These are phyloP conservation scores for Yamadazyma sp. DNA, from an alignment of 1,139 yeast genomes.

Conservation along the genomic window DNA sequence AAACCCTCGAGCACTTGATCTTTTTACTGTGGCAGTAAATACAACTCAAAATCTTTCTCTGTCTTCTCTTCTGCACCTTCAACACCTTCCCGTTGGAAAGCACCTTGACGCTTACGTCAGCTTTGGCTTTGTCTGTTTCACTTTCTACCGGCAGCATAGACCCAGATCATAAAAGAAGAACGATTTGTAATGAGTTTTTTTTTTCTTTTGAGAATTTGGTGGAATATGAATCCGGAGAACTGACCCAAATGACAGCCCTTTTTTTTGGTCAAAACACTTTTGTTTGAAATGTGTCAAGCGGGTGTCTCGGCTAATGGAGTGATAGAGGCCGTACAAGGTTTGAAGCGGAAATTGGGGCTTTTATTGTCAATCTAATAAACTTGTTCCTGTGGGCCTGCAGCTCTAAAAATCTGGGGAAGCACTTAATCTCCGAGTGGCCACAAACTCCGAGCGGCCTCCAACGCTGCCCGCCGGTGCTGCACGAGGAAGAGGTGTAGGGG, in stretches of 20 bases:
- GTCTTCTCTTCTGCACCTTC: constrained; percentile 61
- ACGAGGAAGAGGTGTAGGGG: too few species aligned
- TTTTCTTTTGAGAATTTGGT: not conserved
- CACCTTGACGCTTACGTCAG: constrained; percentile 13
- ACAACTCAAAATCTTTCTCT: constrained; percentile 56
- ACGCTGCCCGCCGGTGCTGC: too few species aligned
- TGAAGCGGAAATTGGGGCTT: too few species aligned
- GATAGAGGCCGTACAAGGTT: too few species aligned
- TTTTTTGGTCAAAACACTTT: too few species aligned
- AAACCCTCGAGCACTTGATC: constrained; percentile 56
- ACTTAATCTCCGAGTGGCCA: not conserved
- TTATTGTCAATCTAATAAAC: too few species aligned
- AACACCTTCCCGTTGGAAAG: constrained; percentile 44
- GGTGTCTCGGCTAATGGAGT: too few species aligned
- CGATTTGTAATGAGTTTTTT: not conserved
- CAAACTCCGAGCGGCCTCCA: not conserved
- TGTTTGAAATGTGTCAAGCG: too few species aligned
- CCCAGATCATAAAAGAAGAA: not conserved
- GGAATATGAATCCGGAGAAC: too few species aligned
- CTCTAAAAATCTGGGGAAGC: constrained; percentile 1
- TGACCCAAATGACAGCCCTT: too few species aligned
- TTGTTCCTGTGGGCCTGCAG: not conserved
- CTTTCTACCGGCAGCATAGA: not conserved
- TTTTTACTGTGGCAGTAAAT: constrained; percentile 63
- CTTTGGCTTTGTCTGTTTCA: not conserved